Conservation (phyloP, 306 rosid species). For the Oemleria cerasiformis region DNA sequence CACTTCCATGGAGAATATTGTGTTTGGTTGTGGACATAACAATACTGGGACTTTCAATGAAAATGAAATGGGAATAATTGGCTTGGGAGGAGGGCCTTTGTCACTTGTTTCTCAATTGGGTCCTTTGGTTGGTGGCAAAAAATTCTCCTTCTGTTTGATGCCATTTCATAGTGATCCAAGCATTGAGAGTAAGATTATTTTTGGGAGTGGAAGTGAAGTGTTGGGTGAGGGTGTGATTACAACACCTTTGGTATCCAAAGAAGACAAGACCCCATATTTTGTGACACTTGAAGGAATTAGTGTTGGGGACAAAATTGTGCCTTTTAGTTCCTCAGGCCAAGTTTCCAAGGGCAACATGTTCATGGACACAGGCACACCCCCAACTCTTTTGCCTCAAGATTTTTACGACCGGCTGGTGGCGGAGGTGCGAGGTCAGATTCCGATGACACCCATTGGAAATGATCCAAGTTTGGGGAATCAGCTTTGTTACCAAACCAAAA, state of each 20-base stretch:
- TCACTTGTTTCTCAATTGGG: conserved; percentile 58
- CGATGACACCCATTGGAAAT: conserved; percentile 31
- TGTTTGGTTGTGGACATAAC: conserved; percentile 58
- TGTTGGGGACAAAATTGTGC: conserved; percentile 45
- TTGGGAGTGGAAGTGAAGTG: conserved; percentile 54
- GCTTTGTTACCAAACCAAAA: conserved; percentile 44
- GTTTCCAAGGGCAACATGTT: conserved; percentile 42
- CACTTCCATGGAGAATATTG: conserved; percentile 25
- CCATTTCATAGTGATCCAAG: conserved; percentile 49
- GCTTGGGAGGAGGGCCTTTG: conserved; percentile 50
- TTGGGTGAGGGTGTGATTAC: conserved; percentile 48
- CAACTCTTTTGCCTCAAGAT: conserved; percentile 48
- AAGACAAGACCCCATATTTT: conserved; percentile 40
- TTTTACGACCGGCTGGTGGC: conserved; percentile 36
- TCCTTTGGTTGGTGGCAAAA: conserved; percentile 33
- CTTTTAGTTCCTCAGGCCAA: conserved; percentile 29
- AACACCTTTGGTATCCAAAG: conserved; percentile 43
- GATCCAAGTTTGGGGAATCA: conserved; percentile 44
- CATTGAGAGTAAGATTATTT: conserved; percentile 37
- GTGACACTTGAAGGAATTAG: conserved; percentile 56
- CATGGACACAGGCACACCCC: conserved; percentile 61
- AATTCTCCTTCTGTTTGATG: conserved; percentile 55
- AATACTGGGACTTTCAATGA: conserved; percentile 49
- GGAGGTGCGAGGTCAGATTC: conserved; percentile 40
- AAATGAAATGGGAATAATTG: conserved; percentile 58